phyloP scores from a whole-genome alignment of 306 rosid genomes.

The Hippophae tibetana region DNA sequence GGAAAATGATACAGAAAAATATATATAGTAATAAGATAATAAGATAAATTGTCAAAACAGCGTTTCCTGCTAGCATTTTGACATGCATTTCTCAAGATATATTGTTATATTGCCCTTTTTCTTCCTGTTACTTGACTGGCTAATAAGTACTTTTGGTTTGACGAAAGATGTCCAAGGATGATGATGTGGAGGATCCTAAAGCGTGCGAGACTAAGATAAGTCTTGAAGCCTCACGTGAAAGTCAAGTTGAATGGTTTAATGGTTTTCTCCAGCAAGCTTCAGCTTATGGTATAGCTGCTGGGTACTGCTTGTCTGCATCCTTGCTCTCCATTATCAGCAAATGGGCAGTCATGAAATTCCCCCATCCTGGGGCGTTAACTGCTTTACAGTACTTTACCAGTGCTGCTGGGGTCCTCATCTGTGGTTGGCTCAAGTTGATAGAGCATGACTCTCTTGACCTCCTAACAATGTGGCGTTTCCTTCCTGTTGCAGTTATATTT shows the following conservation, averaged over 20 bases:
- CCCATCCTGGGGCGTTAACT: slow-evolving; percentile 79
- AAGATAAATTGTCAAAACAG: no score
- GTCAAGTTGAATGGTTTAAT: slow-evolving; percentile 27
- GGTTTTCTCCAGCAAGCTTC: slow-evolving; percentile 42
- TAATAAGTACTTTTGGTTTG: slow-evolving; percentile 5
- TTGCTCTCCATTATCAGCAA: slow-evolving; percentile 69
- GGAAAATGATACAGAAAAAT: no score
- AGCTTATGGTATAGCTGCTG: slow-evolving; percentile 66
- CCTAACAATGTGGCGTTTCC: slow-evolving; percentile 65
- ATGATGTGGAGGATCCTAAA: slow-evolving; percentile 35
- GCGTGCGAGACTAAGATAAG: slow-evolving; percentile 23
- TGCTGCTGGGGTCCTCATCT: slow-evolving; percentile 57
- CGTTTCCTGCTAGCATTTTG: no score
- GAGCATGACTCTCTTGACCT: slow-evolving; percentile 55
- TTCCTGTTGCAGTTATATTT: slow-evolving; percentile 71
- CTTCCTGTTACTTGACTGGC: neutral
- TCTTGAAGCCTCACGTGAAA: slow-evolving; percentile 7
- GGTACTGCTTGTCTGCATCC: slow-evolving; percentile 83
- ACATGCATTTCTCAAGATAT: no score
- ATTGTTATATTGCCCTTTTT: no score
- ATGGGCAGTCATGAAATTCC: slow-evolving; percentile 91
- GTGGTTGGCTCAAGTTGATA: slow-evolving; percentile 42
- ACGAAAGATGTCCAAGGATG: slow-evolving; percentile 33
- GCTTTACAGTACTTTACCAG: slow-evolving; percentile 83
- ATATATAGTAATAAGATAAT: no score